Percentiles rank a stretch among this genome's conserved stretches.
phyloP scores from a whole-genome alignment of 768 basidiomycete species.

The Podaxis sp. region DNA sequence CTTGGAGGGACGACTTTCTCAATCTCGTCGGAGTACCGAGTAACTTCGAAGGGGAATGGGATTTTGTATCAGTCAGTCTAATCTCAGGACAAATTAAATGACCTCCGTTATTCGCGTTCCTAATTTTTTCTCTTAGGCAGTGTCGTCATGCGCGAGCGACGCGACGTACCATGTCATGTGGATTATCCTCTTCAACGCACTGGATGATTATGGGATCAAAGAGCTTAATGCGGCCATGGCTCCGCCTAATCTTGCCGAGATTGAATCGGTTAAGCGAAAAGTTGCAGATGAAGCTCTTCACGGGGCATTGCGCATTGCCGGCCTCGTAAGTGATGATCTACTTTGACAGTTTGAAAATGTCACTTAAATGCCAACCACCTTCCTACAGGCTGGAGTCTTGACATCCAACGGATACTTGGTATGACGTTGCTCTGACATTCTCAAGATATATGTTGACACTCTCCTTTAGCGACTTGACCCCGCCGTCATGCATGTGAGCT shows the following conservation, averaged over 20 bases:
- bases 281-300: conserved; percentile 82
- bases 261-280: conserved; percentile 66
- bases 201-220: conserved; percentile 83
- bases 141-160: conserved; percentile 72
- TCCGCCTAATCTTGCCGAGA: conserved; percentile 41
- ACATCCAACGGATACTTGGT: conserved; percentile 88
- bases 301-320: conserved; percentile 84
- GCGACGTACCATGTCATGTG: conserved; percentile 92
- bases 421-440: conserved; percentile 24
- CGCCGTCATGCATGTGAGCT: conserved; percentile 86
- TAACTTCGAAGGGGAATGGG: conserved; percentile 84
- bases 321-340: conserved; percentile 55
- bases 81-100: conserved; percentile 12
- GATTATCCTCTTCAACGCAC: conserved; percentile 78
- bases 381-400: conserved; percentile 69
- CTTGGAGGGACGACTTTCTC: conserved; percentile 79
- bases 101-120: not conserved
- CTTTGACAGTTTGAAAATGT: conserved; percentile 9
- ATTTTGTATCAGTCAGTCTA: conserved; percentile 67
- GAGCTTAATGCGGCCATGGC: conserved; percentile 54
- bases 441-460: conserved; percentile 8
- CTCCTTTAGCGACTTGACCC: conserved; percentile 69
- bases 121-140: conserved; percentile 33
- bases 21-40: conserved; percentile 82
- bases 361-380: not conserved